Conservation (phyloP, 305 asterid genomes). For the Salvia sclarea region DNA sequence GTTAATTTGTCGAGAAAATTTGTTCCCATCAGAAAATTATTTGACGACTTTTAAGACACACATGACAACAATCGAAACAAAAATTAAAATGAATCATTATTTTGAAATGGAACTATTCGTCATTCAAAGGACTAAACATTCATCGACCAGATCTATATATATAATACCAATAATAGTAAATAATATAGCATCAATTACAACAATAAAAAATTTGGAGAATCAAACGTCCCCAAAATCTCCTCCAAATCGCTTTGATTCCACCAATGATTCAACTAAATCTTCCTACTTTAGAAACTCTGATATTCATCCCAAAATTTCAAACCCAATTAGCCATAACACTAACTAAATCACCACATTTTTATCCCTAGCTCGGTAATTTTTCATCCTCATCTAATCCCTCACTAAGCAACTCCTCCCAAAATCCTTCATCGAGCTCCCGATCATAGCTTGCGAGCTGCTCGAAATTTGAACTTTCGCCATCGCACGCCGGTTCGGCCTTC, state of each 20-base stretch:
- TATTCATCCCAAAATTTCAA: slow-evolving; percentile 51
- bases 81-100: too few relatives aligned
- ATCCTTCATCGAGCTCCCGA: slow-evolving; percentile 53
- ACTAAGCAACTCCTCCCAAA: slow-evolving; percentile 59
- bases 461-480: slow-evolving; percentile 6
- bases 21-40: too few relatives aligned
- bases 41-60: too few relatives aligned
- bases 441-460: slow-evolving; percentile 26
- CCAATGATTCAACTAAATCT: not conserved
- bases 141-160: not conserved
- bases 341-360: slow-evolving; percentile 34
- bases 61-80: too few relatives aligned
- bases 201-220: not conserved
- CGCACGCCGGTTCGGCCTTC: slow-evolving; percentile 29
- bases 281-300: slow-evolving; percentile 30
- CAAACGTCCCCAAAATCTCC: not conserved
- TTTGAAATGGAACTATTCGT: too few relatives aligned
- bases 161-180: too few relatives aligned
- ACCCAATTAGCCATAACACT: slow-evolving; percentile 47
- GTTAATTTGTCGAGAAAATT: too few relatives aligned
- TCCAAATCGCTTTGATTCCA: not conserved
- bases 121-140: not conserved
- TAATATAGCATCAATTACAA: not conserved
- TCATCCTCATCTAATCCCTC: slow-evolving; percentile 43
- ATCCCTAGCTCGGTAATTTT: not conserved